These are phyloP conservation scores for Leccinum olivaceopallidum DNA, from an alignment of 768 basidiomycete species.

Conservation along the genomic window DNA sequence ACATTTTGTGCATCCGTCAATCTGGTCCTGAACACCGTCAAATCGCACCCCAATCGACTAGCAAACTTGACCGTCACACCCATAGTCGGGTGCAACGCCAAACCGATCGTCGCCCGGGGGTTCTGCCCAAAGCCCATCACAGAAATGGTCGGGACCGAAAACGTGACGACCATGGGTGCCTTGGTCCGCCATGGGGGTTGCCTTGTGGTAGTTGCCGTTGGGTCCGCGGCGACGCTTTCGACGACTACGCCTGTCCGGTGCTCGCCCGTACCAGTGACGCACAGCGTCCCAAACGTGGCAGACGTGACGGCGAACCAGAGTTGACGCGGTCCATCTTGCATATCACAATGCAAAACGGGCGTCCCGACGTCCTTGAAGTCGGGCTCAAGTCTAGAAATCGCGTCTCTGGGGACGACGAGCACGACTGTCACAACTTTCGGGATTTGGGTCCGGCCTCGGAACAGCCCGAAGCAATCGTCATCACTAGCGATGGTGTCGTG, in stretches of 20 bases:
- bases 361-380: slow-evolving; percentile 8
- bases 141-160: slow-evolving; percentile 11
- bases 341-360: slow-evolving; percentile 23
- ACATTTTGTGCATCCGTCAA: slow-evolving; percentile 14
- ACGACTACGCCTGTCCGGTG: slow-evolving; percentile 12
- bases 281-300: slow-evolving; percentile 23
- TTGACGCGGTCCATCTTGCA: slow-evolving; percentile 8
- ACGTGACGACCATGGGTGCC: slow-evolving; percentile 25
- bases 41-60: slow-evolving; percentile 9
- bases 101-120: slow-evolving; percentile 13
- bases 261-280: slow-evolving; percentile 20
- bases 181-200: slow-evolving; percentile 16
- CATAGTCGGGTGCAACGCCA: slow-evolving; percentile 17
- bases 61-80: slow-evolving; percentile 10
- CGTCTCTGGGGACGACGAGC: no score
- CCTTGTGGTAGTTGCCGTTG: neutral
- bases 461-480: no score
- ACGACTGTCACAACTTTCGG: no score
- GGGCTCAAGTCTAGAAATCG: neutral
- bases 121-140: slow-evolving; percentile 16
- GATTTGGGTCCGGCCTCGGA: no score
- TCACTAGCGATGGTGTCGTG: neutral
- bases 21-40: slow-evolving; percentile 21
- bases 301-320: slow-evolving; percentile 22
- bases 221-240: neutral